Evolutionary conservation across 2,329 filamentous ascomycete species (phyloP).

Genomic region (Hypoxylon sp.): DNA sequence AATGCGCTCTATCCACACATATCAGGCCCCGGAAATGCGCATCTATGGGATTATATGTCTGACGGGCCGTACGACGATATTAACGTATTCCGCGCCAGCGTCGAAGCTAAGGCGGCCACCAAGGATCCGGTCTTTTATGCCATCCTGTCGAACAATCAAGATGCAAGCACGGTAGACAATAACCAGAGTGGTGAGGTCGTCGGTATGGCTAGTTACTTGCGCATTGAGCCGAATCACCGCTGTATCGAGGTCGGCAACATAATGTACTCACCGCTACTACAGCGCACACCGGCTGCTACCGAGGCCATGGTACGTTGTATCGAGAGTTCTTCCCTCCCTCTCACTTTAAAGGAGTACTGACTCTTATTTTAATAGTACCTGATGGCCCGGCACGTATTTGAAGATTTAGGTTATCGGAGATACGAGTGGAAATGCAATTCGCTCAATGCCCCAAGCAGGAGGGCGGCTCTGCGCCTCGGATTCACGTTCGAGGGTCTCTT

Average conservation of each 20-base stretch:
- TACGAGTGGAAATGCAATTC: slow-evolving; percentile 77
- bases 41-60: slow-evolving; percentile 51
- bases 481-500: slow-evolving; percentile 74
- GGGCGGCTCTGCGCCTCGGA: slow-evolving; percentile 70
- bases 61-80: slow-evolving; percentile 47
- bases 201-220: slow-evolving; percentile 56
- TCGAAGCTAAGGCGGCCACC: slow-evolving; percentile 39
- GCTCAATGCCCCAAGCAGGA: slow-evolving; percentile 67
- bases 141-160: slow-evolving; percentile 43
- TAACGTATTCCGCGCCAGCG: slow-evolving; percentile 39
- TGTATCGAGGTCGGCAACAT: slow-evolving; percentile 72
- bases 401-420: slow-evolving; percentile 67
- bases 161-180: slow-evolving; percentile 4
- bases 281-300: slow-evolving; percentile 69
- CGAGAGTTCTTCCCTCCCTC: neutral
- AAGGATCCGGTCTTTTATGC: slow-evolving; percentile 49
- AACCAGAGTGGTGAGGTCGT: slow-evolving; percentile 39
- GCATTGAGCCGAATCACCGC: slow-evolving; percentile 63
- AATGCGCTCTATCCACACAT: slow-evolving; percentile 46
- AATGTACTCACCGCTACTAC: slow-evolving; percentile 65
- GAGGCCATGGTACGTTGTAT: slow-evolving; percentile 61
- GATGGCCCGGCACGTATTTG: slow-evolving; percentile 68
- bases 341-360: neutral
- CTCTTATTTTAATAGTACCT: slow-evolving; percentile 59
- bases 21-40: slow-evolving; percentile 46